phyloP scores from a whole-genome alignment of 2,329 filamentous ascomycete species.

The Calonectria fujianensis region DNA sequence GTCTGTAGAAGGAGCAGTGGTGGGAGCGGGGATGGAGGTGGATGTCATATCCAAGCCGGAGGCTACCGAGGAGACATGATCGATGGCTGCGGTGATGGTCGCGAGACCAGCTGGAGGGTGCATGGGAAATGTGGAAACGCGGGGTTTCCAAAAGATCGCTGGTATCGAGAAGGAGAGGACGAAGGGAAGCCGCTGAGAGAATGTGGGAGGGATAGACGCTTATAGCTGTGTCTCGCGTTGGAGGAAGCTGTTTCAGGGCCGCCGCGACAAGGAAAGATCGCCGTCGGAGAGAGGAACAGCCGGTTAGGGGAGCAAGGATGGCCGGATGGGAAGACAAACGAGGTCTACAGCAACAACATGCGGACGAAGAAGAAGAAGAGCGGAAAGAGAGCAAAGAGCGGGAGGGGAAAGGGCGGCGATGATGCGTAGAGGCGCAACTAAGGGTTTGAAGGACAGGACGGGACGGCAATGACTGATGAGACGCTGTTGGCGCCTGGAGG shows the following conservation, averaged over 20 bases:
- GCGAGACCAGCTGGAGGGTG: constrained; percentile 50
- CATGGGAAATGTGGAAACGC: constrained; percentile 43
- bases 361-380: constrained; percentile 14
- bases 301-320: not conserved
- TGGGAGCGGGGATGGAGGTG: constrained; percentile 55
- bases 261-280: constrained; percentile 34
- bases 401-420: constrained; percentile 4
- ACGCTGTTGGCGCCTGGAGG: constrained; percentile 27
- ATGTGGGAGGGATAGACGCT: constrained; percentile 3
- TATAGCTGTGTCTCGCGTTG: constrained; percentile 23
- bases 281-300: constrained; percentile 33
- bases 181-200: constrained; percentile 12
- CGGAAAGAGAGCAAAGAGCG: not conserved
- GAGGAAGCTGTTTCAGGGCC: constrained; percentile 36
- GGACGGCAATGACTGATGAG: constrained; percentile 22
- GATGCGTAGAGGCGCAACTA: constrained; percentile 23
- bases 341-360: not conserved
- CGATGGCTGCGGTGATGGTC: constrained; percentile 44
- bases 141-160: constrained; percentile 28
- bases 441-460: constrained; percentile 11
- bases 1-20: constrained; percentile 51
- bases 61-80: constrained; percentile 51
- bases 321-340: not conserved
- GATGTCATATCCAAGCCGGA: constrained; percentile 54
- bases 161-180: constrained; percentile 9